phyloP scores from a whole-genome alignment of 1,284 basidiomycete species.

The Sphagnurus paluster region DNA sequence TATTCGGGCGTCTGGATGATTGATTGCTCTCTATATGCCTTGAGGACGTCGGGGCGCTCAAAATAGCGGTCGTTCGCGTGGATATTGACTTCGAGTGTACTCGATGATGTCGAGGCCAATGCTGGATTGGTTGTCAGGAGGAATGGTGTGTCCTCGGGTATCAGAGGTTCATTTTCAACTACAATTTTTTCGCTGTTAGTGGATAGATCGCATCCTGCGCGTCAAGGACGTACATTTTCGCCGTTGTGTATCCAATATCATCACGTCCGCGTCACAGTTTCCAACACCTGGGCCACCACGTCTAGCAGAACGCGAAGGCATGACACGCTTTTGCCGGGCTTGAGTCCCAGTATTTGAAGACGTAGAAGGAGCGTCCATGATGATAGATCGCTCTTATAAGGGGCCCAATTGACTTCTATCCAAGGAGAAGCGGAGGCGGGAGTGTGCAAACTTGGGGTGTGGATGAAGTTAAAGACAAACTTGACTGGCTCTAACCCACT shows the following conservation, averaged over 20 bases:
- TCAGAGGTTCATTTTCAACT: conserved; percentile 73
- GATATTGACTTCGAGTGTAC: conserved; percentile 48
- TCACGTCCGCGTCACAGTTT: conserved; percentile 72
- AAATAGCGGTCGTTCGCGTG: conserved; percentile 72
- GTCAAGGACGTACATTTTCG: conserved; percentile 64
- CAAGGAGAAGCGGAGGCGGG: no score
- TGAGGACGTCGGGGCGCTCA: conserved; percentile 72
- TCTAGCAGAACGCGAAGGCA: conserved; percentile 77
- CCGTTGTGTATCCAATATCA: conserved; percentile 82
- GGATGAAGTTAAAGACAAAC: no score
- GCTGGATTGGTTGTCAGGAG: conserved; percentile 68
- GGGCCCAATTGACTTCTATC: no score
- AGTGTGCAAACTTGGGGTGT: no score
- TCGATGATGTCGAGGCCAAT: conserved; percentile 41
- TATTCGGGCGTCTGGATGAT: conserved; percentile 76
- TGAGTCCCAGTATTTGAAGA: conserved; percentile 28
- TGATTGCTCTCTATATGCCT: conserved; percentile 64
- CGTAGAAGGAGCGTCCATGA: conserved; percentile 34
- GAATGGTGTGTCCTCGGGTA: conserved; percentile 65
- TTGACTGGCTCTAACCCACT: no score
- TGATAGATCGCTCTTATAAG: conserved; percentile 11
- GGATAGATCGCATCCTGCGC: conserved; percentile 4
- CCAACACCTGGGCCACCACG: conserved; percentile 78
- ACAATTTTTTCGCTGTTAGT: conserved; percentile 10
- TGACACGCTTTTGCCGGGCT: conserved; percentile 66